Evolutionary conservation across 2,329 filamentous ascomycete genomes (phyloP), one percentile per base, ranked within the genome.

Genomic region (Immersiporthe knoxdaviesiana): DNA sequence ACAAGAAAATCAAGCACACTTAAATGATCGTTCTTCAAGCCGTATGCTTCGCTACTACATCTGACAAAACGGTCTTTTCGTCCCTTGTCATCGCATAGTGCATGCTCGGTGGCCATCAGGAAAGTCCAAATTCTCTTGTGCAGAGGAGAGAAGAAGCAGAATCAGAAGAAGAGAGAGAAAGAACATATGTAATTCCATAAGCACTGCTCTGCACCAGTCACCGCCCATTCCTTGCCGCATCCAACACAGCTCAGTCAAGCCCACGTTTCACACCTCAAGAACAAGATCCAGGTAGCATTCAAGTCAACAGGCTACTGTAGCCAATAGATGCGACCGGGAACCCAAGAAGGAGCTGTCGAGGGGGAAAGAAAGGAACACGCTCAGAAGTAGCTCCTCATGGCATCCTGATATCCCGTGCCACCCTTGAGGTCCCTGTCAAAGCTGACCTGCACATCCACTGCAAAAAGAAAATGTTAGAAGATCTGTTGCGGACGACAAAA

Each of bases 351-450:
- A 21, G 35, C 35, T 41, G 10, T 41, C 24, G 8, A 30, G 12
- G 41, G 12, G 41, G 18, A 14, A 11, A 14, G 1, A 24, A n/a
- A 11, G 14, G 8, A 12, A 12, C 64, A 7, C 12, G 12, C 39
- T 79, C 52, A 90, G 68, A 87, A 90, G 74, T 96, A 96, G 75
- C 90, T 92, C 73, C 91, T 85, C 93, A 96, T 95, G 0, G 92
- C 92, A 77, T 96, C 93, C 73, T 92, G 83, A 74, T 93, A 97
- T 0, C 93, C 93, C 0, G 87, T 84, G 0, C 93, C 93, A 6
- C 93, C 94, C 77, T 91, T 93, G 64, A 97, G 83, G 77, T 97
- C 93, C 39, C 90, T 86, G 72, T 95, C 92, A 78, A 97, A 97
- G 47, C 88, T 91, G 78, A 92, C 90, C 32, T 91, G 90, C 2